Evolutionary conservation across 2,329 filamentous ascomycete genomes (phyloP), one percentile per base, ranked within the genome.

Genomic region (Pyricularia grisea): DNA sequence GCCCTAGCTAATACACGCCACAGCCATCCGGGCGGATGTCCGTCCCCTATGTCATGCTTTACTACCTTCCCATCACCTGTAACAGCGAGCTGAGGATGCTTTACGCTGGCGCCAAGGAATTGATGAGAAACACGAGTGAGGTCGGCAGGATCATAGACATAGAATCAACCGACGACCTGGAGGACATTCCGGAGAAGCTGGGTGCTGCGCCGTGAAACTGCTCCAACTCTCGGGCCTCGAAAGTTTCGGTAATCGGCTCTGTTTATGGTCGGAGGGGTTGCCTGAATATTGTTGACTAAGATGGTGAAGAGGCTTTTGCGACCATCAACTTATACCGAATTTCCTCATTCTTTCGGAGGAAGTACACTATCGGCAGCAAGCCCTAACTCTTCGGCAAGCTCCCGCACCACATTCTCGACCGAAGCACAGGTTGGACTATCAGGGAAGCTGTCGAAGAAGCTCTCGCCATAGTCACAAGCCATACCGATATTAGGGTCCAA

Each of bases 401-500:
- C 86, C 74, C 86, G 87, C 50, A 99, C 94, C 11, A 99, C 94
- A 50, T 84, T 83, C 79, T 88, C 90, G 71, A 99, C 87, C 3
- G 94, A 94, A 73, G 85, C 82, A 75, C 93, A 97, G 1, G 95
- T 94, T 42, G 95, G 94, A 73, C 93, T 97, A 74, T 98, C 94
- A 0, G 94, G 93, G 78, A 93, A 99, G 28, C 89, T 90, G 76
- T 98, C 94, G 76, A 98, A 92, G 79, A 96, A 99, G 79, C 93
- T 97, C 86, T 99, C 95, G 5, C 96, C 95, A 78, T 92, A 97
- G 78, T 99, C 95, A 76, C 94, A 97, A 2, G 94, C 91, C 92
- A 97, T 96, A 10, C 95, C 92, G 73, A 99, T 97, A 71, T 94
- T 84, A 3, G 95, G 94, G 76, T 99, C 95, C 68, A 99, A 81